Evolutionary conservation across 768 basidiomycete genomes (phyloP).

Genomic region (Lentinus tigrinus): DNA sequence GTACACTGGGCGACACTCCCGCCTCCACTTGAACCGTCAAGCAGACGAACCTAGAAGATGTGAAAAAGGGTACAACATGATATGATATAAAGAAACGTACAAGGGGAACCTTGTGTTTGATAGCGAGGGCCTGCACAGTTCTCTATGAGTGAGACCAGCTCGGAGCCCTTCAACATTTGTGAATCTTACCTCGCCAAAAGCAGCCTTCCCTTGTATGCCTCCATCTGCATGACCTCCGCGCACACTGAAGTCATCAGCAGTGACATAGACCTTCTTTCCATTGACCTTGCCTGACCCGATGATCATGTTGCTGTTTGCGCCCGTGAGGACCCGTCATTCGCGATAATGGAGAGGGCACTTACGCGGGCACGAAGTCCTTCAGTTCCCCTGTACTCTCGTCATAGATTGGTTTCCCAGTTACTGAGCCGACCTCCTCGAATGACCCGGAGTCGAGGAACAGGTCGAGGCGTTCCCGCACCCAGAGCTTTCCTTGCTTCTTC

Average conservation of each 20-base stretch:
- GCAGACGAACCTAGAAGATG: constrained; percentile 6
- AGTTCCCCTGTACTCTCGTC: constrained; percentile 11
- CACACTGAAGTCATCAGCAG: constrained; percentile 20
- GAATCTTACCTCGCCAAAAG: constrained; percentile 9
- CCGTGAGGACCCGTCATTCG: background rate
- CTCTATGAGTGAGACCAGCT: background rate
- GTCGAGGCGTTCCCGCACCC: constrained; percentile 17
- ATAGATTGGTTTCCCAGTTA: constrained; percentile 12
- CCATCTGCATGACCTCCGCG: constrained; percentile 19
- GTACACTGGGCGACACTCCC: constrained; percentile 18
- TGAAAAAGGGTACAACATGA: background rate
- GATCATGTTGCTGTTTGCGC: constrained; percentile 6
- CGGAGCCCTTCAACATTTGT: no score
- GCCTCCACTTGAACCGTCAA: constrained; percentile 21
- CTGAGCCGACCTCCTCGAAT: constrained; percentile 16
- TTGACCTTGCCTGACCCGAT: constrained; percentile 14
- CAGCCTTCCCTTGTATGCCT: constrained; percentile 17
- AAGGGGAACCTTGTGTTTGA: constrained; percentile 8
- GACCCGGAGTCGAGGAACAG: constrained; percentile 13
- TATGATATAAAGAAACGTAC: background rate
- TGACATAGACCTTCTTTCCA: constrained; percentile 9
- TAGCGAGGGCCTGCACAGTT: constrained; percentile 2
- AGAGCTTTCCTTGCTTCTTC: constrained; percentile 18
- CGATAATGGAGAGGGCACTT: background rate
- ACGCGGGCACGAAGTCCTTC: constrained; percentile 15